Conservation (phyloP, 768 basidiomycete genomes). For the Suillus lakei region DNA sequence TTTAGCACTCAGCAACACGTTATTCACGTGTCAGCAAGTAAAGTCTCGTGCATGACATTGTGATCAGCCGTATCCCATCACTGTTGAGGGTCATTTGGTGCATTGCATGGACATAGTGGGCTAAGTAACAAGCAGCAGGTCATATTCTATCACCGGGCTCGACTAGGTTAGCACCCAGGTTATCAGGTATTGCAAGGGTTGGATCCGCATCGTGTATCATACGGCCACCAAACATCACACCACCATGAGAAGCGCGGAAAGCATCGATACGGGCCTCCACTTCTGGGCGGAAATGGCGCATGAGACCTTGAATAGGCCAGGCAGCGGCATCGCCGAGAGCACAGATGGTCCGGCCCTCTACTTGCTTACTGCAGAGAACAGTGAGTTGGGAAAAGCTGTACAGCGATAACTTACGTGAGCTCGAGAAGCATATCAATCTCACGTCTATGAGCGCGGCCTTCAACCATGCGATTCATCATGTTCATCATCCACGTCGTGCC, state of each 20-base stretch:
- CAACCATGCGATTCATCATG: slow-evolving; percentile 98
- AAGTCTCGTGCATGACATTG: neutral
- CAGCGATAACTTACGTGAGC: slow-evolving; percentile 65
- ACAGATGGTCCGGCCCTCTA: slow-evolving; percentile 96
- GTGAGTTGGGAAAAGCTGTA: slow-evolving; percentile 4
- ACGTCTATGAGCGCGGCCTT: slow-evolving; percentile 86
- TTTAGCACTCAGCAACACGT: neutral
- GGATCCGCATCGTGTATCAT: slow-evolving; percentile 71
- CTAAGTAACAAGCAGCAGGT: neutral
- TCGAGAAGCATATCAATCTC: slow-evolving; percentile 99
- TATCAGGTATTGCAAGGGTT: slow-evolving; percentile 75
- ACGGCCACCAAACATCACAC: slow-evolving; percentile 87
- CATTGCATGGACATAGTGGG: neutral
- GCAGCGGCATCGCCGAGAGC: slow-evolving; percentile 97
- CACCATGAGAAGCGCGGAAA: slow-evolving; percentile 76
- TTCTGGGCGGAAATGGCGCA: slow-evolving; percentile 96
- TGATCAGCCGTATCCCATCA: neutral
- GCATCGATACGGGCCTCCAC: slow-evolving; percentile 87
- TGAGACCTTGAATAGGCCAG: slow-evolving; percentile 98
- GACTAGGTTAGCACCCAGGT: slow-evolving; percentile 59
- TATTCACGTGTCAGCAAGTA: neutral
- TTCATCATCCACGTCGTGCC: slow-evolving; percentile 99
- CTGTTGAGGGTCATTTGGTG: neutral
- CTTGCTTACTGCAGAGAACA: slow-evolving; percentile 73
- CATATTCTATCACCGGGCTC: slow-evolving; percentile 43